A percentile compares a stretch with the other conserved stretches of the same genome.
phyloP scores from a whole-genome alignment of 164 flowering plant species.

The Annona cherimola region DNA sequence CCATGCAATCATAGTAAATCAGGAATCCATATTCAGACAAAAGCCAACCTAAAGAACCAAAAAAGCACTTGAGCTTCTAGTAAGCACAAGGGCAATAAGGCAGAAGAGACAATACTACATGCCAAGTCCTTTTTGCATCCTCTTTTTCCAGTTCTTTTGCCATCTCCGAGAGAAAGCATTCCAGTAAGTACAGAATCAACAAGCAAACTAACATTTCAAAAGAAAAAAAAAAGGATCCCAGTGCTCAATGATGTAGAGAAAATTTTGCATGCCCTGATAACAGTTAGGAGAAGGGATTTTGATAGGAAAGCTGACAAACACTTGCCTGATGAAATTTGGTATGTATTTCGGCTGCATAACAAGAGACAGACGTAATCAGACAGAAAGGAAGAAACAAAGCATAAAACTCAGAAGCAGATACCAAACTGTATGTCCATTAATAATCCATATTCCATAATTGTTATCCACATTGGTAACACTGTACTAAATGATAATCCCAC shows the following conservation, averaged over 20 bases:
- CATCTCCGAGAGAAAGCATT: no score
- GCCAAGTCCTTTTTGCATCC: no score
- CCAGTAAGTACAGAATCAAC: no score
- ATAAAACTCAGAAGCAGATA: conserved; percentile 4
- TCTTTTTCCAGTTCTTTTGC: no score
- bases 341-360: conserved; percentile 84
- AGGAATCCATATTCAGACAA: no score
- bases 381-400: not conserved
- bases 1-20: no score
- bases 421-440: not conserved
- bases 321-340: conserved; percentile 94
- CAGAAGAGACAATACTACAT: no score
- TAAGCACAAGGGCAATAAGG: no score
- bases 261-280: not conserved
- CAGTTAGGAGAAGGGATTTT: not conserved
- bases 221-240: not conserved
- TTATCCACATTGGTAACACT: not conserved
- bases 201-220: not conserved
- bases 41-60: no score
- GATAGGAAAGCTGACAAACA: not conserved
- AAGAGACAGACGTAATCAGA: conserved; percentile 18
- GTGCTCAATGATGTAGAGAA: not conserved
- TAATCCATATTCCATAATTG: not conserved
- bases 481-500: conserved; percentile 16
- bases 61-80: no score